Evolutionary conservation across 257 asterid genomes (phyloP).

Genomic region (Perilla frutescens): DNA sequence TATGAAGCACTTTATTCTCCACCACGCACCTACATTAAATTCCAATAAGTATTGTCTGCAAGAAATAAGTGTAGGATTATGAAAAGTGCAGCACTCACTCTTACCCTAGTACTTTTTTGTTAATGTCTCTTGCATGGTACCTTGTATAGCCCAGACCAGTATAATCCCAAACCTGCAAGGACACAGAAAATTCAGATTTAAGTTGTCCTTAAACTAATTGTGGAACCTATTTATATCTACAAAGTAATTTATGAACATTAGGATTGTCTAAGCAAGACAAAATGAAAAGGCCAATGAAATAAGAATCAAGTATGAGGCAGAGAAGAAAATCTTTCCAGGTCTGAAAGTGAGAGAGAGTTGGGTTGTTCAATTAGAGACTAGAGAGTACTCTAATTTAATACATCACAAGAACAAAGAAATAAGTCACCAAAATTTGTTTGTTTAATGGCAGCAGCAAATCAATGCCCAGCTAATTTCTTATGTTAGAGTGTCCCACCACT

Average conservation of each 20-base stretch:
- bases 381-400: background rate
- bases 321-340: background rate
- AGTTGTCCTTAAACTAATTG: constrained; percentile 5
- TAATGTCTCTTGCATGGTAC: constrained; percentile 80
- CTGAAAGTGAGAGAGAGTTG: background rate
- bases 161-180: constrained; percentile 93
- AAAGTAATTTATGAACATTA: constrained; percentile 16
- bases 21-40: constrained; percentile 87
- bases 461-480: constrained; percentile 13
- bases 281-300: background rate
- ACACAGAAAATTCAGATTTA: constrained; percentile 11
- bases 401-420: constrained; percentile 10
- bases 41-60: constrained; percentile 40
- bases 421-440: background rate
- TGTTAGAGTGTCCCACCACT: background rate
- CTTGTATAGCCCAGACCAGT: constrained; percentile 93
- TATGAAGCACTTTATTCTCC: constrained; percentile 96
- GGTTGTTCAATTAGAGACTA: background rate
- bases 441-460: constrained; percentile 1
- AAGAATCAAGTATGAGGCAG: constrained; percentile 1
- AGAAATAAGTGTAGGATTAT: constrained; percentile 27
- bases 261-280: background rate
- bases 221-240: background rate
- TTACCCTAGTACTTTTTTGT: constrained; percentile 87
- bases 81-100: constrained; percentile 36